These are phyloP conservation scores for Metroxylon sagu DNA, from an alignment of 176 grass and related monocot species.

Conservation along the genomic window DNA sequence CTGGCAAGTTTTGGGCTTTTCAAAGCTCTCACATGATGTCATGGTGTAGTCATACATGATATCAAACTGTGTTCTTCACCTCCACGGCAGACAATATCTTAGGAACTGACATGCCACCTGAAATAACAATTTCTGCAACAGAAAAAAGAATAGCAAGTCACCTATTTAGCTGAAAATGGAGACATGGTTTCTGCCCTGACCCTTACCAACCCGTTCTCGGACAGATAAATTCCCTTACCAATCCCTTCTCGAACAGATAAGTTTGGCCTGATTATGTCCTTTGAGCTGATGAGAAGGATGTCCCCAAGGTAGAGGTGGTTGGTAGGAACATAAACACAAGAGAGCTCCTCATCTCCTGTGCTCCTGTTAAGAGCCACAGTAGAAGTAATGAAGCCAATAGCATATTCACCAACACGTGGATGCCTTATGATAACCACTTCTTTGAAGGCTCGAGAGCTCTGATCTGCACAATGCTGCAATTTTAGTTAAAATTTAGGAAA, in stretches of 20 bases:
- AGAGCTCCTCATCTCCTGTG: conserved; percentile 41
- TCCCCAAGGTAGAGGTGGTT: conserved; percentile 78
- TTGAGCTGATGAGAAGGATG: conserved; percentile 48
- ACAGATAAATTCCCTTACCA: conserved; percentile 53
- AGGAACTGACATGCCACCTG: conserved; percentile 62
- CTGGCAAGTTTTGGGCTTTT: background rate
- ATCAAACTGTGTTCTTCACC: conserved; percentile 8
- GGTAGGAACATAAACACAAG: conserved; percentile 63
- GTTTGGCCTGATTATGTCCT: conserved; percentile 51
- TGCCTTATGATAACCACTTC: conserved; percentile 77
- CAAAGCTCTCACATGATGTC: conserved; percentile 12
- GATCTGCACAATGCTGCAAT: conserved; percentile 29
- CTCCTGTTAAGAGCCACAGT: conserved; percentile 40
- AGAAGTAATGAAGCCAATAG: conserved; percentile 70
- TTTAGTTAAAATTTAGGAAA: no score
- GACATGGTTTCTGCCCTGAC: background rate
- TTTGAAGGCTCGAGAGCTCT: conserved; percentile 58
- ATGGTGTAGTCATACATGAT: conserved; percentile 2
- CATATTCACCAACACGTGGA: conserved; percentile 59
- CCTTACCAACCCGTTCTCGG: conserved; percentile 55
- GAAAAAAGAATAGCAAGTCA: background rate
- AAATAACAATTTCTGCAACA: conserved; percentile 57
- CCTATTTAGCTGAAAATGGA: background rate
- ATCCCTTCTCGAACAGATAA: conserved; percentile 71
- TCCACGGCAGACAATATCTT: conserved; percentile 44